Evolutionary conservation across 2,329 filamentous ascomycete genomes (phyloP).

Genomic region (Herpotrichia juniperi): DNA sequence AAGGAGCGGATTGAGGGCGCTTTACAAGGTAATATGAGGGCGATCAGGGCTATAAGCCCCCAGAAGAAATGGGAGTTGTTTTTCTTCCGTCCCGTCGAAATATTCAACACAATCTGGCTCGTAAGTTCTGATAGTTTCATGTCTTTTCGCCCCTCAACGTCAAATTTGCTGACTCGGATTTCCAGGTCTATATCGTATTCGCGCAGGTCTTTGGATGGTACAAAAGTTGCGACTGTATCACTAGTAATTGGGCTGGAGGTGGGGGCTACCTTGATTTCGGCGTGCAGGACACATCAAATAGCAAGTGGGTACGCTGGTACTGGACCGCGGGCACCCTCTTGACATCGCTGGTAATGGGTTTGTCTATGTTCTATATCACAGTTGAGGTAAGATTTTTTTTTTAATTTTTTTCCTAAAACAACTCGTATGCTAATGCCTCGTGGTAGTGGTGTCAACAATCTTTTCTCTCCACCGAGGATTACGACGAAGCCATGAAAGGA

Average conservation of each 20-base stretch:
- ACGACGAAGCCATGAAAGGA: slow-evolving; percentile 31
- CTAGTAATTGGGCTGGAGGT: slow-evolving; percentile 42
- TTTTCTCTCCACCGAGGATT: slow-evolving; percentile 43
- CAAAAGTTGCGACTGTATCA: slow-evolving; percentile 51
- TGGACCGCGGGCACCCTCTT: slow-evolving; percentile 42
- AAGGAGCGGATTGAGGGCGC: slow-evolving; percentile 5
- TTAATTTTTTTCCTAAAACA: too few species aligned
- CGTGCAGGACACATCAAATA: slow-evolving; percentile 37
- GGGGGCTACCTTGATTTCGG: slow-evolving; percentile 53
- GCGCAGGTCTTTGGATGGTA: slow-evolving; percentile 51
- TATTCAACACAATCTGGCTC: slow-evolving; percentile 47
- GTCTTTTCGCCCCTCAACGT: too few species aligned
- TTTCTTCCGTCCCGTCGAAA: slow-evolving; percentile 40
- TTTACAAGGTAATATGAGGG: slow-evolving; percentile 10
- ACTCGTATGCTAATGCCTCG: too few species aligned
- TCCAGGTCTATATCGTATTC: slow-evolving; percentile 37
- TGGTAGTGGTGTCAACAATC: slow-evolving; percentile 46
- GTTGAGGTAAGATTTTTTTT: slow-evolving; percentile 18
- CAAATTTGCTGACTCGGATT: too few species aligned
- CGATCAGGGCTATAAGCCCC: slow-evolving; percentile 16
- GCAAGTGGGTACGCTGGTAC: slow-evolving; percentile 29
- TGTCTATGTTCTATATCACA: slow-evolving; percentile 45
- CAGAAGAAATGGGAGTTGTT: slow-evolving; percentile 31
- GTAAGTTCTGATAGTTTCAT: too few species aligned
- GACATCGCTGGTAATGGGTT: slow-evolving; percentile 33